Evolutionary conservation across 1,139 yeast species (phyloP), one percentile per base, ranked within the genome.

Genomic region (Pneumocystis sp.): DNA sequence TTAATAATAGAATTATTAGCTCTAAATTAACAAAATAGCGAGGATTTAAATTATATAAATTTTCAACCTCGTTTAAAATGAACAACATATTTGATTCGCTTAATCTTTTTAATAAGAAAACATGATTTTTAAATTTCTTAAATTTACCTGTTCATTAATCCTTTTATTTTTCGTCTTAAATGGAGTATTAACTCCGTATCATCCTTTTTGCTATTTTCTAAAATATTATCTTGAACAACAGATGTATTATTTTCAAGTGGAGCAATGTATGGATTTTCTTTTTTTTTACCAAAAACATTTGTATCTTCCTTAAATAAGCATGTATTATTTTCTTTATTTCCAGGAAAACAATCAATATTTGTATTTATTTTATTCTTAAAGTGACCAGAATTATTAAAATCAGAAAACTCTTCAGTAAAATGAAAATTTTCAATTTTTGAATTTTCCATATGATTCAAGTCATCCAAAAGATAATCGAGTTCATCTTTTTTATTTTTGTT

Each of bases 71-170:
- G 66, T 82, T 81, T 25, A 88, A 84, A 66, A 90, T 89, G 1
- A 85, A 77, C 15, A 82, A 78, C 50, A 91, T 79, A 70, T 91
- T 95, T 0, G 95, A 84, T 70, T 93, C 97, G 0, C 97, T 86
- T 50, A 95, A 79, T 74, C 86, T 86, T 50, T 25, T 10, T 25
- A 8, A 12, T 50, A 8, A 50, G n/a, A 50, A 50, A 50, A 25
- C 6, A 50, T 25, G 21, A 7, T 25, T 50, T 2, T 29, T 10
- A 2, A 25, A 6, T 25, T 50, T 25, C 25, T 3, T 45, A 45
- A 1, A 50, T 50, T 50, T 50, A 50, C 57, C 34, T 50, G 74
- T 95, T 95, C 70, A 93, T 78, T 0, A 89, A 84, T 29, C 71
- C 70, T 50, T 70, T 70, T 35, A 69, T 65, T 61, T 67, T 69